Evolutionary conservation across 75 land plant genomes (phyloP), one percentile per base, ranked within the genome.

Genomic region (Larix kaempferi): DNA sequence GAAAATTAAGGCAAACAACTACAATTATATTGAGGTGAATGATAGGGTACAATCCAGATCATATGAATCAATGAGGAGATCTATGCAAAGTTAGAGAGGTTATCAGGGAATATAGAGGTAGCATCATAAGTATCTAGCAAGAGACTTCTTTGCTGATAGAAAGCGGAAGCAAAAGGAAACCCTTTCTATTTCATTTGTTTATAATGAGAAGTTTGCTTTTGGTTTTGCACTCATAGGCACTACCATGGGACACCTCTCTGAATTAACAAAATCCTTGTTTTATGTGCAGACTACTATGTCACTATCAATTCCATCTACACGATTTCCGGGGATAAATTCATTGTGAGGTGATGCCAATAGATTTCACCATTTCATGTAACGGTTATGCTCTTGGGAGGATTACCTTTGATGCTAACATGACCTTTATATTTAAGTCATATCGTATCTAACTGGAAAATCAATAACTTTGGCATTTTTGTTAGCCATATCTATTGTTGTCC

Each of bases 151-250:
- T 66, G 44, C 37, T 33, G 39, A 66, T n/a, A 41, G 0, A 7
- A 17, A 33, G 69, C 69, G 16, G 2, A 37, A 65, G 21, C 19
- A 21, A 19, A 44, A 44, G 52, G 52, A 41, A 35, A 7, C 21
- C 41, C 41, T 21, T 12, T 69, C 22, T 39, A 22, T 69, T 41
- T 10, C 3, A 69, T n/a, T n/a, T n/a, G n/a, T n/a, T 5, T 11
- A n/a, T 5, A 44, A 52, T 19, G 6, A 65, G 39, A 69, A 69
- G 72, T 69, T 69, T 41, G 52, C 39, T 69, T 39, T 69, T 69
- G 41, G 49, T 41, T 39, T 2, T 19, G 22, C n/a, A 1, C 23
- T 41, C 35, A 39, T 39, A 12, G 17, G 23, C 72, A 69, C 52
- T 65, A 33, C 39, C 52, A 39, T n/a, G 72, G 52, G 11, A 15